Evolutionary conservation across 768 basidiomycete genomes (phyloP).

Genomic region (Cyclocybe aegerita): DNA sequence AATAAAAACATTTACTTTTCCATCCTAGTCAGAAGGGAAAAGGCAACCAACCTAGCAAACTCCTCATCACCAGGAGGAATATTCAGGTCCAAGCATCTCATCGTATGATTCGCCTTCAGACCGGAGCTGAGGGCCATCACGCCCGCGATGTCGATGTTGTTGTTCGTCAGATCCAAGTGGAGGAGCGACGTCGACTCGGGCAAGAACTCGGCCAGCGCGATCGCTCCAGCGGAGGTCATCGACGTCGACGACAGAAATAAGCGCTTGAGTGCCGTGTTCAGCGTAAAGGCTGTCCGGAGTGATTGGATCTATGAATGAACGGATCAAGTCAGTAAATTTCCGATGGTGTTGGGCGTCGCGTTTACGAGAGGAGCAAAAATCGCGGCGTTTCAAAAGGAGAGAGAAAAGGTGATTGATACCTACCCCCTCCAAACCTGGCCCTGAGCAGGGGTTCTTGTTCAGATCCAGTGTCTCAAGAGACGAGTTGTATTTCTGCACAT

Average conservation of each 20-base stretch:
- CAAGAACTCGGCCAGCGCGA: slow-evolving; percentile 94
- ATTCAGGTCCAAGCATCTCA: slow-evolving; percentile 92
- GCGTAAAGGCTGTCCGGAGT: slow-evolving; percentile 87
- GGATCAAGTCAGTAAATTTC: no score
- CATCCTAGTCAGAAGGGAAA: slow-evolving; percentile 2
- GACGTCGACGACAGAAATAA: slow-evolving; percentile 86
- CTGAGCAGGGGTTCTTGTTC: slow-evolving; percentile 91
- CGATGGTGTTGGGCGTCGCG: no score
- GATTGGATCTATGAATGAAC: slow-evolving; percentile 63
- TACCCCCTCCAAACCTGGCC: slow-evolving; percentile 89
- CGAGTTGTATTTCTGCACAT: slow-evolving; percentile 85
- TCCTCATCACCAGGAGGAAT: slow-evolving; percentile 85
- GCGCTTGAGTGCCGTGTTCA: slow-evolving; percentile 89
- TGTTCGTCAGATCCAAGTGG: slow-evolving; percentile 88
- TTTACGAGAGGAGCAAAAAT: not conserved
- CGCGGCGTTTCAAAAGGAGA: not conserved
- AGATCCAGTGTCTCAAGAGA: slow-evolving; percentile 92
- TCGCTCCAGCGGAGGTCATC: slow-evolving; percentile 82
- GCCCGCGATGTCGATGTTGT: slow-evolving; percentile 83
- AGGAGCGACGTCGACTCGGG: slow-evolving; percentile 86
- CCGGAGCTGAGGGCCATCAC: slow-evolving; percentile 91
- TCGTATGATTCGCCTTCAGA: slow-evolving; percentile 77
- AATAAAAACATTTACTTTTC: slow-evolving; percentile 9
- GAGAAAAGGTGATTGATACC: slow-evolving; percentile 21
- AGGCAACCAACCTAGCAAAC: slow-evolving; percentile 57